Evolutionary conservation across 2,329 filamentous ascomycete species (phyloP).

Genomic region (Huntiella abstrusa): DNA sequence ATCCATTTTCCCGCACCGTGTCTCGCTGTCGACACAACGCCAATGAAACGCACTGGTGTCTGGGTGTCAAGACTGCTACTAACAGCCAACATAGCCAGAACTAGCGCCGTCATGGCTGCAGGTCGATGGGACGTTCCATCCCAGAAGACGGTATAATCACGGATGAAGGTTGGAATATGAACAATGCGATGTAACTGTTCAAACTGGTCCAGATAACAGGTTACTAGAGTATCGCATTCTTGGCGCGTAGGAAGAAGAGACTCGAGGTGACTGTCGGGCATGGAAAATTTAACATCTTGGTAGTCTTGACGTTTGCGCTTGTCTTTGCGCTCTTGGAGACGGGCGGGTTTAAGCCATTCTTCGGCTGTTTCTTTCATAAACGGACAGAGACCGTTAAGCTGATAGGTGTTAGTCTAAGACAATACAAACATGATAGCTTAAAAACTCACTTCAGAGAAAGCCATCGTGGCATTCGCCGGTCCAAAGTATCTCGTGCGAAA

Average conservation of each 20-base stretch:
- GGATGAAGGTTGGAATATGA: conserved; percentile 39
- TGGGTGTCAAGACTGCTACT: conserved; percentile 37
- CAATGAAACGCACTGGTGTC: conserved; percentile 33
- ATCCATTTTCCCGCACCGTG: conserved; percentile 38
- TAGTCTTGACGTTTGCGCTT: conserved; percentile 33
- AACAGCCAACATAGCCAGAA: conserved; percentile 42
- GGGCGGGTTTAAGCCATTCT: conserved; percentile 40
- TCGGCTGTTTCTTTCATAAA: conserved; percentile 46
- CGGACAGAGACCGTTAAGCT: conserved; percentile 34
- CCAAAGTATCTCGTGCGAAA: conserved; percentile 42
- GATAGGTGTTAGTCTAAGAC: not conserved
- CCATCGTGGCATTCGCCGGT: conserved; percentile 40
- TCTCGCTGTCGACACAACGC: conserved; percentile 35
- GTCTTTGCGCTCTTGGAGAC: conserved; percentile 36
- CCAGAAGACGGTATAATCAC: conserved; percentile 38
- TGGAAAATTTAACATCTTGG: conserved; percentile 28
- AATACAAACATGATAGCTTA: not conserved
- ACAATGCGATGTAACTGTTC: conserved; percentile 38
- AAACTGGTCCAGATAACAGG: conserved; percentile 34
- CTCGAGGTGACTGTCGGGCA: conserved; percentile 31
- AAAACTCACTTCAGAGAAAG: conserved; percentile 30
- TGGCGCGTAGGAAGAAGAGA: conserved; percentile 28
- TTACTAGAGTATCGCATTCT: conserved; percentile 29
- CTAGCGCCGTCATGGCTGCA: conserved; percentile 35
- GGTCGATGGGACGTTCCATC: conserved; percentile 18